Base-by-base conservation (phyloP, 148 eudicot genomes). In the Pharnaceum exiguum region DNA sequence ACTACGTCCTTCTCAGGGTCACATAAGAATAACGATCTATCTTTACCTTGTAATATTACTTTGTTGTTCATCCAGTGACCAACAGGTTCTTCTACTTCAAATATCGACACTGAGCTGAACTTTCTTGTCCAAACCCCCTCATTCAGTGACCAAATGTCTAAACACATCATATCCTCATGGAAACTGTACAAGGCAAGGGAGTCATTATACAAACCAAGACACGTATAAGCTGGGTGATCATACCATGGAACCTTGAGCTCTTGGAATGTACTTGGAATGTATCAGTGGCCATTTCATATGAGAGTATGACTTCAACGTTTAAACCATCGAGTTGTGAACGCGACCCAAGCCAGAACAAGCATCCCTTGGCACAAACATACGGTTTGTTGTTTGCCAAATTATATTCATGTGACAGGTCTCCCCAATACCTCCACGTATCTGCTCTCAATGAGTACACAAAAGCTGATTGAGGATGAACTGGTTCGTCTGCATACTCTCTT, bases 251-350 rank as follows among this genome's bases (percentile, higher is more conserved):
- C 62, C 17, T 16, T 37, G 11, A 57, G 42, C 48, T 57, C 62
- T 43, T 25, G 46, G 21, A 57, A n/a, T n/a, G n/a, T n/a, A n/a
- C n/a, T n/a, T n/a, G n/a, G n/a, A n/a, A 57, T 8, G 62, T 40
- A 43, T 57, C 50, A 43, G 37, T 26, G 11, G 36, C 50, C 62
- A 57, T 57, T 49, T 57, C 50, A 43, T 42, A 57, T 27, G 39
- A 27, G 19, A 57, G 11, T 24, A 57, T 43, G 36, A 57, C 26
- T 31, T 57, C 62, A 22, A 22, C 7, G 13, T 15, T 26, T 15
- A n/a, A n/a, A n/a, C n/a, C n/a, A n/a, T n/a, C n/a, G n/a, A n/a
- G n/a, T n/a, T n/a, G n/a, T n/a, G n/a, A n/a, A 43, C 11, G 17
- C 44, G 50, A 42, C 29, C 49, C 62, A 23, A 43, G 10, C 62